phyloP scores from a whole-genome alignment of 495 filamentous ascomycete genomes.

The Amorphotheca resinae region DNA sequence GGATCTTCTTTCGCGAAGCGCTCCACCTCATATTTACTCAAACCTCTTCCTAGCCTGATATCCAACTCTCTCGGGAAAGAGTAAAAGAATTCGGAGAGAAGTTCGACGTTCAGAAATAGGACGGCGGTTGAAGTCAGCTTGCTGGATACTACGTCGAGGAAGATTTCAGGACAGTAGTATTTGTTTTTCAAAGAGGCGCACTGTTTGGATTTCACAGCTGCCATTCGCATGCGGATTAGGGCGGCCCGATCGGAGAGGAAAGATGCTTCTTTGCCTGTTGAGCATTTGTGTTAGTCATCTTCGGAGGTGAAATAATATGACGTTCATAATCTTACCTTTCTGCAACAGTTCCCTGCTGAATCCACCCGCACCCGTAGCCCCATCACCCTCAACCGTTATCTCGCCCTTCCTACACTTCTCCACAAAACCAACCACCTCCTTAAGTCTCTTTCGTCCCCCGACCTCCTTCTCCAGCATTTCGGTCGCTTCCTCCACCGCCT shows the following conservation, averaged over 20 bases:
- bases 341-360: constrained; percentile 73
- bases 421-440: constrained; percentile 83
- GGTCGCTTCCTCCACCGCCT: constrained; percentile 65
- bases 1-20: constrained; percentile 86
- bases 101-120: constrained; percentile 93
- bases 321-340: constrained; percentile 44
- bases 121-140: constrained; percentile 92
- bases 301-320: not conserved
- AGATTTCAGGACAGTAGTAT: constrained; percentile 94
- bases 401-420: constrained; percentile 80
- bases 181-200: constrained; percentile 74
- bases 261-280: constrained; percentile 69
- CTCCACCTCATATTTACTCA: constrained; percentile 70
- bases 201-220: constrained; percentile 65
- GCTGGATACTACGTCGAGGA: constrained; percentile 91
- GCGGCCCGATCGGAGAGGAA: constrained; percentile 88
- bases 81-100: constrained; percentile 94
- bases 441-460: constrained; percentile 69
- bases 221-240: constrained; percentile 77
- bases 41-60: constrained; percentile 65
- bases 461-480: constrained; percentile 62
- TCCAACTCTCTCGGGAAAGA: constrained; percentile 93
- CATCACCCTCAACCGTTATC: constrained; percentile 69
- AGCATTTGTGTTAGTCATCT: constrained; percentile 1
- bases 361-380: constrained; percentile 74